A percentile compares a stretch with the other conserved stretches of the same genome.
These are phyloP conservation scores for Tylopilus sp. DNA, from an alignment of 1,284 basidiomycete genomes.

Conservation along the genomic window DNA sequence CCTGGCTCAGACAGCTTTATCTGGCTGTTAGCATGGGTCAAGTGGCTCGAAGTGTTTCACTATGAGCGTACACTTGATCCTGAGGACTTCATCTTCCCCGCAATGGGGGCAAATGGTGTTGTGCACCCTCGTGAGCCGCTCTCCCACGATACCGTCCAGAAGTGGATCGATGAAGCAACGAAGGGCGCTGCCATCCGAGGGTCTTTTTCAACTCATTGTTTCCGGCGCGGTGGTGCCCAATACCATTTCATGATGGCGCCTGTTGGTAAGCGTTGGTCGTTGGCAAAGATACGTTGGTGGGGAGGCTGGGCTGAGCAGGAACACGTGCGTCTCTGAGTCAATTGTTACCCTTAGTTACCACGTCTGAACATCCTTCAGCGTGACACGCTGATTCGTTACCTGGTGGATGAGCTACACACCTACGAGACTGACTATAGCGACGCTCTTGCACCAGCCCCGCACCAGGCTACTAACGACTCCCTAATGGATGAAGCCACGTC, in stretches of 20 bases:
- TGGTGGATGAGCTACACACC: too few relatives aligned
- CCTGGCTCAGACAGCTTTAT: constrained; percentile 39
- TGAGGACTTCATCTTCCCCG: constrained; percentile 50
- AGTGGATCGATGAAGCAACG: constrained; percentile 37
- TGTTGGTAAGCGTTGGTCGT: constrained; percentile 29
- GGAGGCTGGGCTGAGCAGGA: not conserved
- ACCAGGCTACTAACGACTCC: not conserved
- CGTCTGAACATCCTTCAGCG: too few relatives aligned
- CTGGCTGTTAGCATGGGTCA: constrained; percentile 41
- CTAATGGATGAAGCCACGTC: not conserved
- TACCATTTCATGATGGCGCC: constrained; percentile 52
- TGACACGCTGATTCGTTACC: too few relatives aligned
- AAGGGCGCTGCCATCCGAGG: constrained; percentile 32
- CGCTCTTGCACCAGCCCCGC: not conserved
- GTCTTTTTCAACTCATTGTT: constrained; percentile 46
- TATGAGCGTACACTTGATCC: constrained; percentile 28
- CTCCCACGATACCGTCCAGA: constrained; percentile 42
- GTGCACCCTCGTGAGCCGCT: constrained; percentile 33
- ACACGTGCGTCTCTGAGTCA: not conserved
- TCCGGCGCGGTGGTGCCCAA: constrained; percentile 41
- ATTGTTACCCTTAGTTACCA: too few relatives aligned
- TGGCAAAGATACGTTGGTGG: not conserved
- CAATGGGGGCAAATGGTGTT: constrained; percentile 40
- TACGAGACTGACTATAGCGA: too few relatives aligned
- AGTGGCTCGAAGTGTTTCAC: constrained; percentile 33